Evolutionary conservation across 345 rosid species (phyloP), one percentile per base, ranked within the genome.

Genomic region (Rubroshorea leprosula): DNA sequence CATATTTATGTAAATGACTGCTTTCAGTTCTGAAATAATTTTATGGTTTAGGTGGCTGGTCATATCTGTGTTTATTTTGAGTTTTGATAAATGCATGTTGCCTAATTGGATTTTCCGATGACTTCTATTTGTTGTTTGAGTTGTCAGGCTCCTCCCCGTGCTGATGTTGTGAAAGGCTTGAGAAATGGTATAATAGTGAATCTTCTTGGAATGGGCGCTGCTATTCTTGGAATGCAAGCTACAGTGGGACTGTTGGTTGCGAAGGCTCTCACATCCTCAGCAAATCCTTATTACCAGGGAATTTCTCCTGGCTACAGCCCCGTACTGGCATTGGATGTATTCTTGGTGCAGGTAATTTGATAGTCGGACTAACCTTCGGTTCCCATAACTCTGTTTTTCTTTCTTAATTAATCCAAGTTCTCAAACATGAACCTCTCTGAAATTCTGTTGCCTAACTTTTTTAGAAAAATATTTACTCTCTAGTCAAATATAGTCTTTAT

Each of bases 181-280:
- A 87, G 83, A 73, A 90, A 83, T 26, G 94, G 99, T 61, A 85
- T 94, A 29, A 56, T 69, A 38, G 62, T 94, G 73, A 94, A 94
- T 72, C 69, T 94, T 55, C 55, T 94, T 53, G 97, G 97, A 55
- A 84, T 94, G 99, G 99, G 92, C 17, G 87, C 97, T 45, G 86
- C 96, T 23, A 64, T 94, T 58, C 89, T 90, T 49, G 99, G 96
- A 44, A 79, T 90, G 96, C 97, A 87, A 84, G 97, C 99, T 63
- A 94, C 89, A 0, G 93, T 94, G 0, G 97, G 99, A 19, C 72
- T 66, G 45, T 65, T 90, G 67, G 93, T 87, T 20, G 96, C 97
- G n/a, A 90, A 87, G 77, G 96, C 97, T 65, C 83, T 90, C 59
- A 90, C 99, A 62, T 74, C 99, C 39, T 78, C 97, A 5, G 86